Evolutionary conservation across 768 basidiomycete species (phyloP).

Genomic region (Rhodocollybia butyracea): DNA sequence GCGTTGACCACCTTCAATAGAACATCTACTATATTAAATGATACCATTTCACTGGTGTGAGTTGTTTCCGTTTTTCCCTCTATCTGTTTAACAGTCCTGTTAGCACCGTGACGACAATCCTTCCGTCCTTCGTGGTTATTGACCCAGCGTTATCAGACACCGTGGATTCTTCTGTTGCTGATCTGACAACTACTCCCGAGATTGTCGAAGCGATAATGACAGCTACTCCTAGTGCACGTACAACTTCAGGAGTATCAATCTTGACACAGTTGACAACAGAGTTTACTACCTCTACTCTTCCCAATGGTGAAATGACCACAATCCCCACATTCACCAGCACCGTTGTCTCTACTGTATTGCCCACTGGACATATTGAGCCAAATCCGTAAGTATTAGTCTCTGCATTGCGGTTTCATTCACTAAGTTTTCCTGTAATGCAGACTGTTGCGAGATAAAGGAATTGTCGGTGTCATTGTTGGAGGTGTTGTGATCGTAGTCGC

Average conservation of each 20-base stretch:
- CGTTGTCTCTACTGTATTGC: neutral
- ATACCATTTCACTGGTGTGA: neutral
- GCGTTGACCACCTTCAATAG: too few relatives aligned
- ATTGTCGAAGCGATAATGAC: neutral
- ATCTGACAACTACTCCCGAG: neutral
- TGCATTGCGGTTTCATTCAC: neutral
- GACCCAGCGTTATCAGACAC: too few relatives aligned
- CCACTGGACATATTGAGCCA: constrained; percentile 1
- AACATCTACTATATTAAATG: too few relatives aligned
- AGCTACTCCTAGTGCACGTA: neutral
- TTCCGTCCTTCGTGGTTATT: too few relatives aligned
- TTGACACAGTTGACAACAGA: constrained; percentile 1
- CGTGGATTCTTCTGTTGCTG: neutral
- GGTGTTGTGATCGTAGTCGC: neutral
- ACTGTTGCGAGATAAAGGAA: constrained; percentile 2
- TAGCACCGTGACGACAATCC: neutral
- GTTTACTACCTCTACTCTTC: neutral
- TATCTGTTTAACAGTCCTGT: neutral
- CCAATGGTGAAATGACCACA: neutral
- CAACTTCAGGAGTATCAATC: neutral
- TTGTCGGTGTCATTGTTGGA: neutral
- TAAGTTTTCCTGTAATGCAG: neutral
- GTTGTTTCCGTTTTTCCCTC: neutral
- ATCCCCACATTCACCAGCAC: constrained; percentile 2
- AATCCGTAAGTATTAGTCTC: neutral